Percentiles rank a stretch among this genome's conserved stretches.
phyloP scores from a whole-genome alignment of 805 yeast species.

The Komagataella pseudopastoris region DNA sequence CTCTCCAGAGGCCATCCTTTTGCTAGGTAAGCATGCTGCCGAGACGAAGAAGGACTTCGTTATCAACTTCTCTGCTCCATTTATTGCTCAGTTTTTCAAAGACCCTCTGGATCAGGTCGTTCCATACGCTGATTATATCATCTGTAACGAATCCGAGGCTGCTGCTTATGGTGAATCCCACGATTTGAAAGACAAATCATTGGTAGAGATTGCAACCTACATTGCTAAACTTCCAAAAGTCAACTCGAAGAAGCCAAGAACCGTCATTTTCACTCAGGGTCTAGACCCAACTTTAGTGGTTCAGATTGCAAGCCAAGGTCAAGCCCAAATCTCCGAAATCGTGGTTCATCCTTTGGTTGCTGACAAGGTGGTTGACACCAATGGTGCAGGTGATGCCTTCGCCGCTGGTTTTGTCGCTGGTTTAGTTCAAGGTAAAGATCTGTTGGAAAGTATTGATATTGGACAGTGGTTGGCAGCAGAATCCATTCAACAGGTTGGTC shows the following conservation, averaged over 20 bases:
- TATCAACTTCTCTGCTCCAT: slow-evolving; percentile 91
- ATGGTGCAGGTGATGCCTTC: slow-evolving; percentile 98
- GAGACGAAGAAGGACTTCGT: slow-evolving; percentile 63
- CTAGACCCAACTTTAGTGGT: slow-evolving; percentile 80
- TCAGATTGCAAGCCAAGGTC: slow-evolving; percentile 27
- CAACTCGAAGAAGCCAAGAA: slow-evolving; percentile 57
- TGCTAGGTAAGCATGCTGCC: slow-evolving; percentile 73
- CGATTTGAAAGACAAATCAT: slow-evolving; percentile 36
- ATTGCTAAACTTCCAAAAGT: slow-evolving; percentile 71
- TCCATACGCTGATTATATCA: slow-evolving; percentile 81
- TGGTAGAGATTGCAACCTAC: slow-evolving; percentile 66
- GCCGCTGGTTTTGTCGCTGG: slow-evolving; percentile 95
- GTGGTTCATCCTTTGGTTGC: slow-evolving; percentile 63
- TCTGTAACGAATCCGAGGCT: slow-evolving; percentile 97
- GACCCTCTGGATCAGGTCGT: slow-evolving; percentile 68
- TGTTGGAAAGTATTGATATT: slow-evolving; percentile 51
- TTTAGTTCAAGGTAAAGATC: slow-evolving; percentile 55
- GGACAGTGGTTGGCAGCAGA: slow-evolving; percentile 96
- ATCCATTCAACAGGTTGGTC: slow-evolving; percentile 89
- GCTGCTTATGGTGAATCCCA: slow-evolving; percentile 87
- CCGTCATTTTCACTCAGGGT: slow-evolving; percentile 93
- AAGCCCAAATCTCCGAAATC: slow-evolving; percentile 38
- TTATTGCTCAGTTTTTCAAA: slow-evolving; percentile 91
- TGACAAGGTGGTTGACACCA: slow-evolving; percentile 72
- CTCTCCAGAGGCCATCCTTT: slow-evolving; percentile 84